These are phyloP conservation scores for Neostapfia colusana DNA, from an alignment of 176 grass and related monocot genomes.

Conservation along the genomic window DNA sequence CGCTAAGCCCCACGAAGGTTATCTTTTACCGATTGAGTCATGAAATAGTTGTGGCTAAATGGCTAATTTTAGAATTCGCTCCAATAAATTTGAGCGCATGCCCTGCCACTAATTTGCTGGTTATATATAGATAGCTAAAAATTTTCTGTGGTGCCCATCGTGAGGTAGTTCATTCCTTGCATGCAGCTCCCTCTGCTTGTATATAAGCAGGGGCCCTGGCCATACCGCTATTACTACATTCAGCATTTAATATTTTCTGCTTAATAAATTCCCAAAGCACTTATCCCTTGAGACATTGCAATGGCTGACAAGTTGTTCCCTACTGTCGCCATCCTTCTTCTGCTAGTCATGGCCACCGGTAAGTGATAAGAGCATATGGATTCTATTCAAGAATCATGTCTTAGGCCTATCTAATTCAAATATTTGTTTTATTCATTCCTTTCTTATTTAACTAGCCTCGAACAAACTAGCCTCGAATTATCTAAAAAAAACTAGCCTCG, in stretches of 20 bases:
- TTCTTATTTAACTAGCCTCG: too few species aligned
- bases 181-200: background rate
- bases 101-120: background rate
- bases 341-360: constrained; percentile 28
- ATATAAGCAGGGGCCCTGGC: background rate
- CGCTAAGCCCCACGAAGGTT: too few species aligned
- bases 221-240: background rate
- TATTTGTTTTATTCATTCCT: too few species aligned
- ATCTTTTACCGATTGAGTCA: too few species aligned
- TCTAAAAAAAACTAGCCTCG: too few species aligned
- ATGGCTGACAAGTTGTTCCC: constrained; percentile 38
- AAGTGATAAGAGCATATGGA: background rate
- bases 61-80: too few species aligned
- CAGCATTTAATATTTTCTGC: background rate
- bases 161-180: background rate
- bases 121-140: background rate
- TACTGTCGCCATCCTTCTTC: constrained; percentile 22
- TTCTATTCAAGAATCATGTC: background rate
- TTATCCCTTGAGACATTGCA: background rate
- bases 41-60: too few species aligned
- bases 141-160: background rate
- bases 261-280: background rate
- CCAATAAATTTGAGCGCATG: background rate
- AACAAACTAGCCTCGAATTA: too few species aligned
- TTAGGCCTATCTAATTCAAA: too few species aligned